phyloP scores from a whole-genome alignment of 2,329 filamentous ascomycete genomes.

The Fusarium pseudocircinatum region DNA sequence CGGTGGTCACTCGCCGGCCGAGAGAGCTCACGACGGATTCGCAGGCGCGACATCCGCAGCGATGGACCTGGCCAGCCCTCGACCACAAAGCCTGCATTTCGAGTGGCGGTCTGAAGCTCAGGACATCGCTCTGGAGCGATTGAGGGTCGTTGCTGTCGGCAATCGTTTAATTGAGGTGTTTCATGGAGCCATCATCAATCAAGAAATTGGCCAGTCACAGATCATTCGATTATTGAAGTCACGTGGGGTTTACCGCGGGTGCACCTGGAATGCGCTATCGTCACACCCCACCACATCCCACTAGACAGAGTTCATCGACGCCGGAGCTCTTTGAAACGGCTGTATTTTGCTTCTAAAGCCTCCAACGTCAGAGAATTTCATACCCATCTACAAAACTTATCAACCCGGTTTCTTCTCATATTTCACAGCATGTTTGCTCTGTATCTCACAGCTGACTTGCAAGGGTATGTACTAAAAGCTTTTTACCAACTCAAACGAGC shows the following conservation, averaged over 20 bases:
- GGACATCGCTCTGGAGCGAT: constrained; percentile 38
- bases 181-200: constrained; percentile 16
- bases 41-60: constrained; percentile 72
- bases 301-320: not conserved
- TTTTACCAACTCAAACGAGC: not conserved
- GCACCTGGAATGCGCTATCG: constrained; percentile 25
- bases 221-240: constrained; percentile 42
- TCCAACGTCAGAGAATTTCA: not conserved
- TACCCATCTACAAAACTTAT: not conserved
- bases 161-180: constrained; percentile 40
- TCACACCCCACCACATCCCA: constrained; percentile 42
- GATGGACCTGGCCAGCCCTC: constrained; percentile 70
- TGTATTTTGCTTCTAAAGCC: constrained; percentile 16
- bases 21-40: constrained; percentile 59
- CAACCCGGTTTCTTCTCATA: not conserved
- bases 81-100: constrained; percentile 76
- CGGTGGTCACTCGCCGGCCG: constrained; percentile 61
- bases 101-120: constrained; percentile 23
- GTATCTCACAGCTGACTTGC: constrained; percentile 73
- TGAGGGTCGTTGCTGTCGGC: constrained; percentile 17
- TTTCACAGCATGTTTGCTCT: constrained; percentile 69
- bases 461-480: constrained; percentile 62
- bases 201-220: constrained; percentile 40
- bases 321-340: constrained; percentile 18
- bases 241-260: constrained; percentile 26